Percentiles rank a stretch among this genome's conserved stretches.
Conservation (phyloP, 192 early-diverging fungal species). For the Backusella morwellensis region DNA sequence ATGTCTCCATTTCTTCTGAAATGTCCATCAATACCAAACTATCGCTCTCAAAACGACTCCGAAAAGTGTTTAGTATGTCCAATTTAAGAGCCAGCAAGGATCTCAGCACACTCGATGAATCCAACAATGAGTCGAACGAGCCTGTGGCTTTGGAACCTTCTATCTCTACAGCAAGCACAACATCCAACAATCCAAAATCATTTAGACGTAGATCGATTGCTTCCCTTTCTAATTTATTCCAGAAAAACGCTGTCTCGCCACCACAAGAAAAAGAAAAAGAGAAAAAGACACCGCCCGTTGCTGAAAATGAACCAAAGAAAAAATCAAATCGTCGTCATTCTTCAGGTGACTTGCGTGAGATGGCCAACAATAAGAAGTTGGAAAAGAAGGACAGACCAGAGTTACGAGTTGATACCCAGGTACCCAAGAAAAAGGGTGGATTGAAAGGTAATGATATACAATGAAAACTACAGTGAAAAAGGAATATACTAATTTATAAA, state of each 20-base stretch:
- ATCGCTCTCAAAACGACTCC: slow-evolving; percentile 28
- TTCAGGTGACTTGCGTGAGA: slow-evolving; percentile 25
- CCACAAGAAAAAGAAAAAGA: neutral
- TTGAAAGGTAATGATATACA: slow-evolving; percentile 2
- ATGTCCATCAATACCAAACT: slow-evolving; percentile 27
- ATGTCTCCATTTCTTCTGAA: slow-evolving; percentile 21
- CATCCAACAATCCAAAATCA: neutral
- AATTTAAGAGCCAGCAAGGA: slow-evolving; percentile 9
- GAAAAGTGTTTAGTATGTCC: slow-evolving; percentile 34
- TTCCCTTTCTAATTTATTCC: slow-evolving; percentile 21
- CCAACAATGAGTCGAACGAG: neutral
- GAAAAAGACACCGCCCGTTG: neutral
- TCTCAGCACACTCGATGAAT: neutral
- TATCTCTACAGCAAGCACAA: neutral
- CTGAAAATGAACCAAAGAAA: neutral
- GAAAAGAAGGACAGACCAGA: slow-evolving; percentile 13
- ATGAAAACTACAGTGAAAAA: neutral
- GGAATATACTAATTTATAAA: neutral
- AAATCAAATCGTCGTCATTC: slow-evolving; percentile 24
- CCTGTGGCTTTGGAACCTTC: neutral
- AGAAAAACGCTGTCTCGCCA: slow-evolving; percentile 7
- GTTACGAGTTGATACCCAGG: neutral
- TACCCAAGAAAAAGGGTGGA: slow-evolving; percentile 6
- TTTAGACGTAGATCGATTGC: slow-evolving; percentile 22
- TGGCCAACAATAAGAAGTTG: slow-evolving; percentile 4